Evolutionary conservation across 139 green algal species (phyloP).

Genomic region (Chlamydomonas schloesseri): DNA sequence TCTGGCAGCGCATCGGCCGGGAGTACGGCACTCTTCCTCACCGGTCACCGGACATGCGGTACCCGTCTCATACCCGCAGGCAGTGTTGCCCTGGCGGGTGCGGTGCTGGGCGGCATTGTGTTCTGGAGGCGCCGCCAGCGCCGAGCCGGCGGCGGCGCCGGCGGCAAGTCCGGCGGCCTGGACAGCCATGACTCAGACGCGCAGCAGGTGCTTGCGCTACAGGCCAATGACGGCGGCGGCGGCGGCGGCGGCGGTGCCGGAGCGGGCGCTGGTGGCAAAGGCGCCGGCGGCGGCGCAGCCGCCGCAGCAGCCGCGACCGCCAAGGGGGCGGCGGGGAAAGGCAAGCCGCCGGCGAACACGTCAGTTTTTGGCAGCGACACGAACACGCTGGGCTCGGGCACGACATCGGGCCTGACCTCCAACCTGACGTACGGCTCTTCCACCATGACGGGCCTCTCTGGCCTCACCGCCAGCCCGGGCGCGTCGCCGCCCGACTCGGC

Average conservation of each 20-base stretch:
- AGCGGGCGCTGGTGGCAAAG: not conserved
- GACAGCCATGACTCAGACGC: not conserved
- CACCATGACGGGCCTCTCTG: not conserved
- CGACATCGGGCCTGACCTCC: slow-evolving; percentile 3
- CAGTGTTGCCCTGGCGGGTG: not conserved
- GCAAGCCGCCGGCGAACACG: not conserved
- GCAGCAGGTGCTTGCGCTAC: not conserved
- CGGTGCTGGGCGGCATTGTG: slow-evolving; percentile 1
- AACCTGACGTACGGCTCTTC: too few species aligned
- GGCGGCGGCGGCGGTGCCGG: not conserved
- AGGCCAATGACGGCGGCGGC: not conserved
- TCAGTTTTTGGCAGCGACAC: slow-evolving; percentile 7
- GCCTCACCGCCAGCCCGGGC: not conserved
- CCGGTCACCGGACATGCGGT: too few species aligned
- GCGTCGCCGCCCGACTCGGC: slow-evolving; percentile 1
- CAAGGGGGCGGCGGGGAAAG: not conserved
- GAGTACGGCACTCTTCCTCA: not conserved
- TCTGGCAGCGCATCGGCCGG: not conserved
- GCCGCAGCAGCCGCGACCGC: not conserved
- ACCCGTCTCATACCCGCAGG: not conserved
- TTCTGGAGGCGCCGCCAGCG: slow-evolving; percentile 5
- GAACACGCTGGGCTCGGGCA: slow-evolving; percentile 46
- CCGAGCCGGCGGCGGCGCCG: not conserved
- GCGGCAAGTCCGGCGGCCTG: not conserved
- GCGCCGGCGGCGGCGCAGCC: not conserved